Conservation (phyloP, 108 stramenopile species). For the Nitzschia inconspicua region DNA sequence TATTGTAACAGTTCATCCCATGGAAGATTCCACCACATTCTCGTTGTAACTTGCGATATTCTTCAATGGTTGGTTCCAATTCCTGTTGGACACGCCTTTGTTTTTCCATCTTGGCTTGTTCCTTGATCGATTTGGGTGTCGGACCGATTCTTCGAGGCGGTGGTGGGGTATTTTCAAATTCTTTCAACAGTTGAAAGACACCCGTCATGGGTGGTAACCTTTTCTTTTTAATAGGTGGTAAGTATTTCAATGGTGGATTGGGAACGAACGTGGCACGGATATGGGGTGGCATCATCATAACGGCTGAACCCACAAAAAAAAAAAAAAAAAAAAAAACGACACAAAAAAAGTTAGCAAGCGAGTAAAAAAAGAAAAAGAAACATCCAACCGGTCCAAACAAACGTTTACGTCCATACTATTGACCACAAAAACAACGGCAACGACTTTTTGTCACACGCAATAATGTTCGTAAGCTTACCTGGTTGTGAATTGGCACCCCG, state of each 20-base stretch:
- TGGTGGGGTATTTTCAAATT: constrained; percentile 59
- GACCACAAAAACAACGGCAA: no score
- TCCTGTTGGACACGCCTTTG: constrained; percentile 30
- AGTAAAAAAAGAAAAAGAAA: no score
- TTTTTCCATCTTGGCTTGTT: constrained; percentile 13
- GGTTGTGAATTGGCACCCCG: constrained; percentile 49
- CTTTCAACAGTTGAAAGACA: constrained; percentile 43
- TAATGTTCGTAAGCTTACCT: no score
- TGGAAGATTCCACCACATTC: constrained; percentile 60
- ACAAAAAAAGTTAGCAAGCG: no score
- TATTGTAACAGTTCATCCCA: constrained; percentile 93
- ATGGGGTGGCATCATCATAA: constrained; percentile 89
- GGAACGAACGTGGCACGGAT: constrained; percentile 88
- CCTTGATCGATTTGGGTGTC: constrained; percentile 54
- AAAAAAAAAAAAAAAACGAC: no score
- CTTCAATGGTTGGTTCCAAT: constrained; percentile 42
- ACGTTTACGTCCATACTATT: no score
- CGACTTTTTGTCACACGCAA: no score
- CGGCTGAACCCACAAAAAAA: constrained; percentile 52
- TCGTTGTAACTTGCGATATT: constrained; percentile 64
- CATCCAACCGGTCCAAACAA: background rate
- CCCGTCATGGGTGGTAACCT: constrained; percentile 44
- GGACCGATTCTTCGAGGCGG: constrained; percentile 48
- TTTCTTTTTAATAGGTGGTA: constrained; percentile 52
- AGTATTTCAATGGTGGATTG: constrained; percentile 69